A percentile compares a stretch with the other conserved stretches of the same genome.
Evolutionary conservation across 352 stramenopile genomes (phyloP).

Genomic region (Phytophthora megakarya): DNA sequence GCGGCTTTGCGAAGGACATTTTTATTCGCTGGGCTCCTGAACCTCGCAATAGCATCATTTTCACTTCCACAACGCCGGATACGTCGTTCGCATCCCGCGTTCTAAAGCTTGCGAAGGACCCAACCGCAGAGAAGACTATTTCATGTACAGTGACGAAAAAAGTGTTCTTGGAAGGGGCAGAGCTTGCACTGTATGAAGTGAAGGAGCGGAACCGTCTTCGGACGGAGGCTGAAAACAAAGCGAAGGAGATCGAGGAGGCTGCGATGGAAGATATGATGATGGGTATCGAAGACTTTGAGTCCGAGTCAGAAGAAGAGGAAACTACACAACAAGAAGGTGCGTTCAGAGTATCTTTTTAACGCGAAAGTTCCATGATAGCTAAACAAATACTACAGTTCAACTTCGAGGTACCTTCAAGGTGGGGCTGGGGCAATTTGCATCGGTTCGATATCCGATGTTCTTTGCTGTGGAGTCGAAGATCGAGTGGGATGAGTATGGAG

Average conservation of each 20-base stretch:
- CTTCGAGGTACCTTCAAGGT: constrained; percentile 88
- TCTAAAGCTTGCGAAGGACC: constrained; percentile 57
- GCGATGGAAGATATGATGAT: constrained; percentile 94
- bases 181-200: constrained; percentile 85
- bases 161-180: constrained; percentile 82
- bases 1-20: constrained; percentile 83
- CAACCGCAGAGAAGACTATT: constrained; percentile 51
- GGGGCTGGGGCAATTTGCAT: constrained; percentile 82
- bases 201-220: constrained; percentile 86
- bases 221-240: constrained; percentile 86
- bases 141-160: constrained; percentile 71
- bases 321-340: constrained; percentile 62
- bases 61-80: constrained; percentile 66
- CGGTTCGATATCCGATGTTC: constrained; percentile 89
- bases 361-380: not conserved
- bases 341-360: not conserved
- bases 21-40: constrained; percentile 85
- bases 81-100: constrained; percentile 76
- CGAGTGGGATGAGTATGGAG: constrained; percentile 91
- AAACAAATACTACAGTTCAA: constrained; percentile 49
- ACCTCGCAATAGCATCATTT: constrained; percentile 83
- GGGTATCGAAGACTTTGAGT: constrained; percentile 90
- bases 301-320: constrained; percentile 78
- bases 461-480: constrained; percentile 85
- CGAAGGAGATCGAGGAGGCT: constrained; percentile 88